phyloP scores from a whole-genome alignment of 2,329 filamentous ascomycete species.

The Chrysoporthe austroafricana region DNA sequence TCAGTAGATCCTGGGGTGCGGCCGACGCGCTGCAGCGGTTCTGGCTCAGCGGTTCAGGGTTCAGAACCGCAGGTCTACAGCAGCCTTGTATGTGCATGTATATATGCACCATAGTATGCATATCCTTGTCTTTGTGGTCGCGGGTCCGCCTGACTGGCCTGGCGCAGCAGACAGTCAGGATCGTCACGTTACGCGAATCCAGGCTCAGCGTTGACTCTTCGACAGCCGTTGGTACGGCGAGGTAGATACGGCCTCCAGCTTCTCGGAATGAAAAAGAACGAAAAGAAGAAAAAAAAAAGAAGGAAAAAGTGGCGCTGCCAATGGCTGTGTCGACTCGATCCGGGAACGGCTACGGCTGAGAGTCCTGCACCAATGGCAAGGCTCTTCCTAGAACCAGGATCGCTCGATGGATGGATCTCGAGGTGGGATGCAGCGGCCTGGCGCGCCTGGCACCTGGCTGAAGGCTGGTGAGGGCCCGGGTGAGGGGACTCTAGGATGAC shows the following conservation, averaged over 20 bases:
- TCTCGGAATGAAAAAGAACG: background rate
- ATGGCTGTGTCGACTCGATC: conserved; percentile 1
- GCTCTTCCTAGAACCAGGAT: background rate
- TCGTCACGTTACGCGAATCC: background rate
- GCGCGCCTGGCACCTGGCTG: too few relatives aligned
- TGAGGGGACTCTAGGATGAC: background rate
- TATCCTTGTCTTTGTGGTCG: background rate
- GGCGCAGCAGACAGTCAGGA: background rate
- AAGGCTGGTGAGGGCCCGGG: too few relatives aligned
- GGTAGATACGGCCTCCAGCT: background rate
- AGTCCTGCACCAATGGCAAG: background rate
- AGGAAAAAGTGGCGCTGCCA: background rate
- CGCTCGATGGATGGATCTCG: background rate
- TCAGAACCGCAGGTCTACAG: background rate
- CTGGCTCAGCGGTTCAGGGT: background rate
- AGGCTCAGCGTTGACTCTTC: too few relatives aligned
- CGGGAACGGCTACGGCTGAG: background rate
- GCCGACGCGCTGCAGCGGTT: too few relatives aligned
- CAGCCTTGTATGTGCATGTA: background rate
- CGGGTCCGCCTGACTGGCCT: background rate
- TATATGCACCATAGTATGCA: background rate
- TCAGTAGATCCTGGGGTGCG: background rate
- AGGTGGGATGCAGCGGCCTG: background rate
- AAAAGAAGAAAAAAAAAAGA: background rate
- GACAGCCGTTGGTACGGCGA: too few relatives aligned